Conservation (phyloP, 371 early-diverging fungal species). For the Sporodiniella umbellata region DNA sequence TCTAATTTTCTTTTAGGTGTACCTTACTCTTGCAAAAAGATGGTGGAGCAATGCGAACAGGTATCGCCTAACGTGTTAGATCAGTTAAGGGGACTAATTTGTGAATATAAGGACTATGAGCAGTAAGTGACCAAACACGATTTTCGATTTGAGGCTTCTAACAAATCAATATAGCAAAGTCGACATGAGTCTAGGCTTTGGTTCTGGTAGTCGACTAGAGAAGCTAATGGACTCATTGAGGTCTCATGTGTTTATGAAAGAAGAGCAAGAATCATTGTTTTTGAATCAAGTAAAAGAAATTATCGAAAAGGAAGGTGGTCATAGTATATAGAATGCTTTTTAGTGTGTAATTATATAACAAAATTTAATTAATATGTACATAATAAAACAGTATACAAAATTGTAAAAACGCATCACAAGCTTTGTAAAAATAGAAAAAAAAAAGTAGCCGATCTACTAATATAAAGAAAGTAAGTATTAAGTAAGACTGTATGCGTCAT, state of each 20-base stretch:
- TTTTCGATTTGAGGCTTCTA: too few relatives aligned
- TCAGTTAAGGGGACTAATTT: conserved; percentile 43
- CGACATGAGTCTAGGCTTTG: conserved; percentile 23
- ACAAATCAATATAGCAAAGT: conserved; percentile 39
- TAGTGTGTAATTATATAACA: too few relatives aligned
- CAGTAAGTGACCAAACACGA: conserved; percentile 37
- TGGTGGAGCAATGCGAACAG: conserved; percentile 39
- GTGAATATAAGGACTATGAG: conserved; percentile 54
- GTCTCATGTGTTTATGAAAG: conserved; percentile 37
- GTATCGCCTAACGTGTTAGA: conserved; percentile 43
- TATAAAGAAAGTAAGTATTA: too few relatives aligned
- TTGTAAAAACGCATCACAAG: too few relatives aligned
- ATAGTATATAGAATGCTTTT: conserved; percentile 13
- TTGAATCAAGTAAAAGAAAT: conserved; percentile 33
- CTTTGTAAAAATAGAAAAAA: too few relatives aligned
- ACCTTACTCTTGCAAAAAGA: conserved; percentile 51
- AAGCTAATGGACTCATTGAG: conserved; percentile 45
- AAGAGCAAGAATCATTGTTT: conserved; percentile 28
- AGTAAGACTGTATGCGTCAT: too few relatives aligned
- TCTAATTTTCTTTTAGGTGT: conserved; percentile 20
- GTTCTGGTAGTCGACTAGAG: conserved; percentile 33
- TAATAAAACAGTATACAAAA: too few relatives aligned
- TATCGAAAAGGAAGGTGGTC: conserved; percentile 8
- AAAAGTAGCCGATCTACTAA: too few relatives aligned
- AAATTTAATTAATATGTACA: too few relatives aligned